These are phyloP conservation scores for Cucumis cinereus DNA, from an alignment of 306 rosid species.

Conservation along the genomic window DNA sequence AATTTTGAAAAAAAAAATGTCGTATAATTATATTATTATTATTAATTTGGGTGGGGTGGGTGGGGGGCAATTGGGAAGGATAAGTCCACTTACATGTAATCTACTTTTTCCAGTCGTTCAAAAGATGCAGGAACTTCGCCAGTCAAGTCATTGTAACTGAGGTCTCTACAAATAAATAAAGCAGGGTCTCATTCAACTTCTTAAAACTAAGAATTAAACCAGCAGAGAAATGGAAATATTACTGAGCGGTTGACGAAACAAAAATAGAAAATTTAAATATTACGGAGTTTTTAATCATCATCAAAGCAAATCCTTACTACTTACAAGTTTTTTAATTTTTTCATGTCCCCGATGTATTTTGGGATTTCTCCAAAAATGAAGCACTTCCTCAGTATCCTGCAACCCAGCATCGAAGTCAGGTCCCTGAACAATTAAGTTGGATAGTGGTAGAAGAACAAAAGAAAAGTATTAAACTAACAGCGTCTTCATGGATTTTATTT, in stretches of 20 bases:
- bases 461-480: slow-evolving; percentile 48
- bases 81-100: slow-evolving; percentile 45
- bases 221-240: neutral
- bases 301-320: slow-evolving; percentile 14
- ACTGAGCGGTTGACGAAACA: neutral
- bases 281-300: neutral
- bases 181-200: slow-evolving; percentile 8
- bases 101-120: slow-evolving; percentile 29
- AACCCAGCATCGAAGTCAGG: slow-evolving; percentile 7
- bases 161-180: slow-evolving; percentile 44
- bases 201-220: neutral
- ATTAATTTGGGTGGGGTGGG: neutral
- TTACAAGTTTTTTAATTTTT: slow-evolving; percentile 54
- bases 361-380: slow-evolving; percentile 50
- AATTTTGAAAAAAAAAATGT: too few species aligned
- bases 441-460: slow-evolving; percentile 13
- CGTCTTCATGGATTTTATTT: slow-evolving; percentile 49
- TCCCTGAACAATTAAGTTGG: neutral
- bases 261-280: neutral
- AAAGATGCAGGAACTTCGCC: slow-evolving; percentile 67
- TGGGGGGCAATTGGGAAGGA: neutral
- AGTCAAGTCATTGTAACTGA: slow-evolving; percentile 62
- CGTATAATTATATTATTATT: neutral
- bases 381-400: slow-evolving; percentile 72
- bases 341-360: slow-evolving; percentile 37